phyloP scores from a whole-genome alignment of 495 filamentous ascomycete genomes.

The Neurospora tetrasperma region DNA sequence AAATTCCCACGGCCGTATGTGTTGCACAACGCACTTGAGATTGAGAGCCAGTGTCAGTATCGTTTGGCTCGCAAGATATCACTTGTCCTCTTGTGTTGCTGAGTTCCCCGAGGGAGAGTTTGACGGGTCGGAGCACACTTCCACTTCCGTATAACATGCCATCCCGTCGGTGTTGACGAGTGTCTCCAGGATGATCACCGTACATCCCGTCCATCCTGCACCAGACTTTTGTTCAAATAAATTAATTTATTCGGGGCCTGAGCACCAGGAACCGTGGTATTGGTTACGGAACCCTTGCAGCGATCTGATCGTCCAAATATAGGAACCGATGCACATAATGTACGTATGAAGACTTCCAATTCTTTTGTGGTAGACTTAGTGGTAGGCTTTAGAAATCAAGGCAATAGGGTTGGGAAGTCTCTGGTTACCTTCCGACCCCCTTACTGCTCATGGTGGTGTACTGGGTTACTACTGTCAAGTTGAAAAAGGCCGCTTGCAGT shows the following conservation, averaged over 20 bases:
- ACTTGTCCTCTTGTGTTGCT: background rate
- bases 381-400: background rate
- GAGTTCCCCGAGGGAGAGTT: background rate
- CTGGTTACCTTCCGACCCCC: background rate
- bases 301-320: background rate
- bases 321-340: background rate
- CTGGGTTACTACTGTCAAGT: background rate
- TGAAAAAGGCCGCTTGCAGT: background rate
- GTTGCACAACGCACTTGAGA: background rate
- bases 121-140: background rate
- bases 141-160: background rate
- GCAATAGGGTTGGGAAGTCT: background rate
- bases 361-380: background rate
- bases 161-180: background rate
- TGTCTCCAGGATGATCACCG: background rate
- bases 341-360: background rate
- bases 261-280: background rate
- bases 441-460: background rate
- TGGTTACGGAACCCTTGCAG: background rate
- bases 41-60: background rate
- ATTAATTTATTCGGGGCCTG: background rate
- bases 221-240: background rate
- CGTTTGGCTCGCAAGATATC: background rate
- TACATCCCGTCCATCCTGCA: background rate
- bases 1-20: background rate